These are phyloP conservation scores for Wickerhamiella lipophila DNA, from an alignment of 805 yeast species.

Conservation along the genomic window DNA sequence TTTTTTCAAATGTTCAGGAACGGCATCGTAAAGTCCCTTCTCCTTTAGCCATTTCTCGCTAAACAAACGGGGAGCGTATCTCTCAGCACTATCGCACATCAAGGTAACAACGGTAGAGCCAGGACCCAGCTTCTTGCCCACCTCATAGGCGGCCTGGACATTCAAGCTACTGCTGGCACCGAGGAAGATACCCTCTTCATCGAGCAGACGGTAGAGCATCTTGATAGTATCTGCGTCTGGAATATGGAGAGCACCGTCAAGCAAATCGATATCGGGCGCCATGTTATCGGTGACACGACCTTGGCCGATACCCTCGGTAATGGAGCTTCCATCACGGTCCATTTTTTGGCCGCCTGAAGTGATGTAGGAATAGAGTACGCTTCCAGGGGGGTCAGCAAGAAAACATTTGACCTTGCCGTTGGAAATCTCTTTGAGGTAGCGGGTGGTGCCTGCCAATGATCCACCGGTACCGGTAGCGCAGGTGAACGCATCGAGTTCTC, in stretches of 20 bases:
- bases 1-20: conserved; percentile 60
- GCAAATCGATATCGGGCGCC: conserved; percentile 51
- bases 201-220: conserved; percentile 71
- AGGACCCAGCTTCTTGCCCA: conserved; percentile 59
- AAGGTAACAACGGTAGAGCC: conserved; percentile 77
- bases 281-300: conserved; percentile 82
- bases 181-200: conserved; percentile 79
- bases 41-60: conserved; percentile 62
- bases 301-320: conserved; percentile 95
- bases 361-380: conserved; percentile 67
- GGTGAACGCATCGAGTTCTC: conserved; percentile 71
- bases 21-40: conserved; percentile 46
- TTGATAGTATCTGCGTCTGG: conserved; percentile 70
- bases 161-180: conserved; percentile 89
- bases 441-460: conserved; percentile 73
- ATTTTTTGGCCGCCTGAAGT: conserved; percentile 53
- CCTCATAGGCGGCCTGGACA: conserved; percentile 74
- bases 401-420: conserved; percentile 48
- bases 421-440: conserved; percentile 60
- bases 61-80: conserved; percentile 72
- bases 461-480: conserved; percentile 93
- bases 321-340: conserved; percentile 68
- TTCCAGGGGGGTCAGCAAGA: conserved; percentile 91
- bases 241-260: conserved; percentile 71
- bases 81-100: conserved; percentile 83